Percentiles rank a stretch among this genome's conserved stretches.
These are phyloP conservation scores for Bipolaris oryzae DNA, from an alignment of 2,329 filamentous ascomycete species.

Conservation along the genomic window DNA sequence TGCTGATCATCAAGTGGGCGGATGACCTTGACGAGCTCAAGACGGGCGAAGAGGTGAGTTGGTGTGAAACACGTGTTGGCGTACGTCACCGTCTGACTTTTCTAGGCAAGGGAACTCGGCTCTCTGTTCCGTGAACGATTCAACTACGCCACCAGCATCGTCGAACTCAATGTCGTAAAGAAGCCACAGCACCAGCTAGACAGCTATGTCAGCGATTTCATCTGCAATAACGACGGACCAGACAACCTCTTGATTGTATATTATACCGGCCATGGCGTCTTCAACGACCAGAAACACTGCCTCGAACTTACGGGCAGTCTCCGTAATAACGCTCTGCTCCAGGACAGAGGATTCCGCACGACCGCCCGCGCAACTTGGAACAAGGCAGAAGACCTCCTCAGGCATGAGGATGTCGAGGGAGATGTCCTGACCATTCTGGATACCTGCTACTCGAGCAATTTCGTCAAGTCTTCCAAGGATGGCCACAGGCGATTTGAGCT, in stretches of 20 bases:
- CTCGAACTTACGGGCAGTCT: constrained; percentile 35
- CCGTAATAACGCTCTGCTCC: constrained; percentile 6
- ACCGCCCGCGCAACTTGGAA: constrained; percentile 45
- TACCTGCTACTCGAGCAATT: constrained; percentile 48
- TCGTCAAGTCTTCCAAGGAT: constrained; percentile 34
- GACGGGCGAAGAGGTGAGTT: constrained; percentile 35
- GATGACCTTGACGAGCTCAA: constrained; percentile 44
- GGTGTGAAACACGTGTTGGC: neutral
- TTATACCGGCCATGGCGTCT: constrained; percentile 49
- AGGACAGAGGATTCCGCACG: constrained; percentile 29
- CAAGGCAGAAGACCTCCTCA: constrained; percentile 38
- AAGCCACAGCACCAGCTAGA: constrained; percentile 47
- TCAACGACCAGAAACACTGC: constrained; percentile 24
- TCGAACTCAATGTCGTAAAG: constrained; percentile 40
- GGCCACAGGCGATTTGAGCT: constrained; percentile 41
- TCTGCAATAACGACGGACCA: constrained; percentile 37
- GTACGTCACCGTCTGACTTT: neutral
- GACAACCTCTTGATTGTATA: constrained; percentile 48
- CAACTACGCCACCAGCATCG: constrained; percentile 37
- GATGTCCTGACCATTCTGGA: constrained; percentile 49
- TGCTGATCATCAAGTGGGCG: constrained; percentile 47
- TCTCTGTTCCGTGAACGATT: constrained; percentile 38
- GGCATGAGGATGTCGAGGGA: constrained; percentile 35
- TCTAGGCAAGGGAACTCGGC: constrained; percentile 39
- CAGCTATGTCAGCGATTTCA: constrained; percentile 34